Conservation (phyloP, 345 rosid species). For the Erucastrum elatum region DNA sequence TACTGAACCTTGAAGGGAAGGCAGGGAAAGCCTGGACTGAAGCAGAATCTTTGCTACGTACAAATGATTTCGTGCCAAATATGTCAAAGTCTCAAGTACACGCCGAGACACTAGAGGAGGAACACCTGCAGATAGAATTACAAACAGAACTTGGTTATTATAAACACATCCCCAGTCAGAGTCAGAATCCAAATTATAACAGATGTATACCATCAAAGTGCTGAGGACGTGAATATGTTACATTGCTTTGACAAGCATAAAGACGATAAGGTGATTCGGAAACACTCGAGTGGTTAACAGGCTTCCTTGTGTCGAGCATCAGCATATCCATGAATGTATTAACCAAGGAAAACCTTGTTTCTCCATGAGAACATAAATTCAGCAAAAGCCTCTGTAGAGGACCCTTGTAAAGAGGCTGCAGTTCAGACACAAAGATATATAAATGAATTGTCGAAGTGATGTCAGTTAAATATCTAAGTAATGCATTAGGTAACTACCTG, state of each 20-base stretch:
- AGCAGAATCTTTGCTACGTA: conserved; percentile 79
- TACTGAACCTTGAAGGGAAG: conserved; percentile 42
- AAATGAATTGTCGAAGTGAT: conserved; percentile 14
- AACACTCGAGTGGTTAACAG: conserved; percentile 44
- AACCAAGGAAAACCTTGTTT: conserved; percentile 74
- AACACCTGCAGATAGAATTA: conserved; percentile 52
- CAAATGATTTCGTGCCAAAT: conserved; percentile 83
- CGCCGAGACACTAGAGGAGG: conserved; percentile 95
- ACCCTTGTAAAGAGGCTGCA: conserved; percentile 94
- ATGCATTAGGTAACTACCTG: conserved; percentile 66
- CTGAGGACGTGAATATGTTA: conserved; percentile 91
- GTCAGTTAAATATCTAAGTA: background rate
- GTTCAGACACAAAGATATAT: conserved; percentile 38
- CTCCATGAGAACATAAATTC: conserved; percentile 88
- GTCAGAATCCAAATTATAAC: background rate
- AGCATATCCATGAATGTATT: conserved; percentile 85
- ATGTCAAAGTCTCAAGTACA: conserved; percentile 82
- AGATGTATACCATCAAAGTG: conserved; percentile 68
- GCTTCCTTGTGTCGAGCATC: conserved; percentile 71
- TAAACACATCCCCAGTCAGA: background rate
- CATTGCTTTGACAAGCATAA: conserved; percentile 90
- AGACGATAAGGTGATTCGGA: conserved; percentile 75
- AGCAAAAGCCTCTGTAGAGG: conserved; percentile 86
- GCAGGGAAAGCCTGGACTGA: conserved; percentile 57
- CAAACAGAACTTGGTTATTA: background rate